Conservation (phyloP, 768 basidiomycete genomes). For the Rhodosporidiobolus sp. region DNA sequence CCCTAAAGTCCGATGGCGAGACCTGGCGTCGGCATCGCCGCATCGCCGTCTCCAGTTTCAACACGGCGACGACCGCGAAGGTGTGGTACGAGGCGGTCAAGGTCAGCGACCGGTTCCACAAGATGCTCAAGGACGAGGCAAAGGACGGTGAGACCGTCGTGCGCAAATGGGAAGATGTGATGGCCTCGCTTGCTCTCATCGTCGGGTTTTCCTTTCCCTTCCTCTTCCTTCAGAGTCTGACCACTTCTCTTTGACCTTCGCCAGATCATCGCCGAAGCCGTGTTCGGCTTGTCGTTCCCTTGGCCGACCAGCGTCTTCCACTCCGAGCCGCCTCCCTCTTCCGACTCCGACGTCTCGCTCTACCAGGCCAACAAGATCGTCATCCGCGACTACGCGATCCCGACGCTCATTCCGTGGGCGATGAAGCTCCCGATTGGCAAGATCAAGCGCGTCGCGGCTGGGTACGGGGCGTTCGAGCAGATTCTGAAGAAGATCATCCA, state of each 20-base stretch:
- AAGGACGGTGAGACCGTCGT: neutral
- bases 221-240: neutral
- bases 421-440: constrained; percentile 11
- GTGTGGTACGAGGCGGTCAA: constrained; percentile 38
- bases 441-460: constrained; percentile 10
- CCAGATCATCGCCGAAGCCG: too few relatives aligned
- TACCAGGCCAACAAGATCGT: constrained; percentile 1
- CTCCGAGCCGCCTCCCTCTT: neutral
- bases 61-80: constrained; percentile 47
- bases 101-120: constrained; percentile 27
- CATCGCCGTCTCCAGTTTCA: constrained; percentile 64
- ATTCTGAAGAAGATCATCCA: constrained; percentile 40
- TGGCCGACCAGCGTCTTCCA: constrained; percentile 9
- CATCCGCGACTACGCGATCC: constrained; percentile 15
- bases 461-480: constrained; percentile 28
- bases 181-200: constrained; percentile 30
- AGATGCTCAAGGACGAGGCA: constrained; percentile 4
- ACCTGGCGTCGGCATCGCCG: constrained; percentile 66
- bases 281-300: constrained; percentile 4
- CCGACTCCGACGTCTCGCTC: neutral
- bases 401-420: constrained; percentile 6
- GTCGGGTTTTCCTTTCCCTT: constrained; percentile 6
- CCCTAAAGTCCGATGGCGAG: constrained; percentile 56
- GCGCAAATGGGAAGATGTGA: constrained; percentile 12
- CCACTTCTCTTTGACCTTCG: too few relatives aligned